Evolutionary conservation across 306 rosid species (phyloP).

Genomic region (Crotalaria pallida): DNA sequence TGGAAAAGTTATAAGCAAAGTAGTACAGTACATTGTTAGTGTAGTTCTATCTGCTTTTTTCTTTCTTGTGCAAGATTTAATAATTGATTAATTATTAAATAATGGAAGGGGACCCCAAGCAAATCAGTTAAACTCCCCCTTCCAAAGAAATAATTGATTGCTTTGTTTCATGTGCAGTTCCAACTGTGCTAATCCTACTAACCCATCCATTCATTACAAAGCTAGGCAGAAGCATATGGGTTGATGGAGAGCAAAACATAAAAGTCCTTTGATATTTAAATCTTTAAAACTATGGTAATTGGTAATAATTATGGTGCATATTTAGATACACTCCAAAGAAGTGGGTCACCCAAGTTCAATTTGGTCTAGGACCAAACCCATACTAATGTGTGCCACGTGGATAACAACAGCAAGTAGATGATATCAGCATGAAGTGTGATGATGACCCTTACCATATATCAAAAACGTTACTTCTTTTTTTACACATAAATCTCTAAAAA

Average conservation of each 20-base stretch:
- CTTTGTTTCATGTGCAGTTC: slow-evolving; percentile 22
- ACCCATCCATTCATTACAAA: slow-evolving; percentile 17
- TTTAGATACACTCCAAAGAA: slow-evolving; percentile 35
- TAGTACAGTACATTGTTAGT: slow-evolving; percentile 20
- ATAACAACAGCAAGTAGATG: slow-evolving; percentile 44
- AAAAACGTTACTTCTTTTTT: background rate
- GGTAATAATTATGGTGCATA: slow-evolving; percentile 21
- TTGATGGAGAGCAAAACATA: slow-evolving; percentile 15
- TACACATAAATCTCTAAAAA: background rate
- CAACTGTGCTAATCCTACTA: slow-evolving; percentile 15
- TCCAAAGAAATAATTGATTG: slow-evolving; percentile 27
- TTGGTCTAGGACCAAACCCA: slow-evolving; percentile 74
- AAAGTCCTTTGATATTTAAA: background rate
- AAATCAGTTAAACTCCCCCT: slow-evolving; percentile 18
- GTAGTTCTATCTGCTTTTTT: background rate
- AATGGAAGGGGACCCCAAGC: background rate
- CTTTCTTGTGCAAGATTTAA: slow-evolving; percentile 21
- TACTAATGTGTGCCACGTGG: slow-evolving; percentile 49
- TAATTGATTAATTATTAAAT: slow-evolving; percentile 18
- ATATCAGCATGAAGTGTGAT: slow-evolving; percentile 81
- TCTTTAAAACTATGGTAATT: slow-evolving; percentile 14
- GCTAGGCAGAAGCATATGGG: slow-evolving; percentile 4
- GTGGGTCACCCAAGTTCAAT: slow-evolving; percentile 39
- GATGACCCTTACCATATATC: slow-evolving; percentile 36
- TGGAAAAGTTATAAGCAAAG: slow-evolving; percentile 55